These are phyloP conservation scores for Chromera velia DNA, from an alignment of 73 alveolate genomes.

Conservation along the genomic window DNA sequence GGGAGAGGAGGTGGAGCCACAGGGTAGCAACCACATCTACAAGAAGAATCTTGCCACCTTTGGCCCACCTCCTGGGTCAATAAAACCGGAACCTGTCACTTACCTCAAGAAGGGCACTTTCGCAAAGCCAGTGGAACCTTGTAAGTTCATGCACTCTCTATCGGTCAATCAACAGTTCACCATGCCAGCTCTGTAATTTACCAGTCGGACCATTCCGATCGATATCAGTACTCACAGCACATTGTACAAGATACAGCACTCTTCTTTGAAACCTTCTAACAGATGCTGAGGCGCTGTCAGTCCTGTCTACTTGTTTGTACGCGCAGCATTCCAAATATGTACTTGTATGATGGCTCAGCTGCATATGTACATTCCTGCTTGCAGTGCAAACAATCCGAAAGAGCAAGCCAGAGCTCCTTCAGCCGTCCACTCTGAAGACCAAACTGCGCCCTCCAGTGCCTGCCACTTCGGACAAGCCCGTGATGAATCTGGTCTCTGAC, in stretches of 20 bases:
- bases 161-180: too few species aligned
- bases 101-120: neutral
- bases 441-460: neutral
- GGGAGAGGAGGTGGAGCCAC: neutral
- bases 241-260: too few species aligned
- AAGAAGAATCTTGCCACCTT: neutral
- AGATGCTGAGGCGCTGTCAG: too few species aligned
- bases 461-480: neutral
- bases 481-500: neutral
- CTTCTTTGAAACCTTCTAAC: too few species aligned
- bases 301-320: too few species aligned
- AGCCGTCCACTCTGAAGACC: neutral
- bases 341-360: too few species aligned
- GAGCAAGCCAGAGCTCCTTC: neutral
- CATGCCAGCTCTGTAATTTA: too few species aligned
- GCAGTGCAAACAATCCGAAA: neutral
- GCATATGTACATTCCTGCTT: too few species aligned
- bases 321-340: too few species aligned
- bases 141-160: too few species aligned
- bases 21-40: neutral
- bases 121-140: neutral
- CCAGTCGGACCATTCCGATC: too few species aligned
- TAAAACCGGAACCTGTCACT: neutral
- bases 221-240: too few species aligned
- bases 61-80: neutral